Conservation (phyloP, 1,284 basidiomycete genomes). For the Boletus semigastroideus region DNA sequence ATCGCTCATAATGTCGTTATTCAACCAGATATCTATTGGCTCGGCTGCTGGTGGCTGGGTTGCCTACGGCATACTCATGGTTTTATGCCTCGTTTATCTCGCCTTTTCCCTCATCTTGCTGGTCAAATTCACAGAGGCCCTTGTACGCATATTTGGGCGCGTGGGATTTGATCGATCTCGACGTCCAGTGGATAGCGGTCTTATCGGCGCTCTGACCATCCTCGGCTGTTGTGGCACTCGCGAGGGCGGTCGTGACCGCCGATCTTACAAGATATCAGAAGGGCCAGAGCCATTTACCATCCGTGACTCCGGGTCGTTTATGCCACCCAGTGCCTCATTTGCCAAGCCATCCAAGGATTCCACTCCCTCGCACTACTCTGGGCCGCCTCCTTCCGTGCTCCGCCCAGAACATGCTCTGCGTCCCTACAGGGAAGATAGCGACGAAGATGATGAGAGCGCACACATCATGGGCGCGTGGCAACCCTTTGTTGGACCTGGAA, state of each 20-base stretch:
- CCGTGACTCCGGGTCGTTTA: conserved; percentile 44
- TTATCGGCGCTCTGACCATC: conserved; percentile 79
- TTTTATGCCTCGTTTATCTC: conserved; percentile 84
- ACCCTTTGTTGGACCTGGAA: conserved; percentile 59
- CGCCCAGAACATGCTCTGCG: conserved; percentile 74
- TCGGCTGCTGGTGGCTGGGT: conserved; percentile 84
- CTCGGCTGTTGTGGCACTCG: conserved; percentile 72
- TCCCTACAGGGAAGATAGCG: conserved; percentile 76
- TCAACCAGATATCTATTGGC: conserved; percentile 73
- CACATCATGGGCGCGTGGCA: conserved; percentile 87
- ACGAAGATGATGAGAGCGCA: conserved; percentile 72
- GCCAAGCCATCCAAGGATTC: conserved; percentile 25
- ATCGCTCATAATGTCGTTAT: conserved; percentile 15
- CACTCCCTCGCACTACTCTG: conserved; percentile 40
- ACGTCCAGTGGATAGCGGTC: conserved; percentile 78
- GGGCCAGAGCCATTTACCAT: conserved; percentile 28
- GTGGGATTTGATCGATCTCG: conserved; percentile 85
- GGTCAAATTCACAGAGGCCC: conserved; percentile 82
- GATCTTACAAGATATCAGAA: conserved; percentile 30
- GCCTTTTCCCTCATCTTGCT: conserved; percentile 79
- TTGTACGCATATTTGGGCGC: conserved; percentile 75
- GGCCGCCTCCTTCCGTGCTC: conserved; percentile 71
- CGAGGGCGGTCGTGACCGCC: conserved; percentile 32
- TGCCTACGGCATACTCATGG: conserved; percentile 86
- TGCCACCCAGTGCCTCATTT: conserved; percentile 38